Conservation (phyloP, 805 yeast species). For the Crinitomyces ghanaensis region DNA sequence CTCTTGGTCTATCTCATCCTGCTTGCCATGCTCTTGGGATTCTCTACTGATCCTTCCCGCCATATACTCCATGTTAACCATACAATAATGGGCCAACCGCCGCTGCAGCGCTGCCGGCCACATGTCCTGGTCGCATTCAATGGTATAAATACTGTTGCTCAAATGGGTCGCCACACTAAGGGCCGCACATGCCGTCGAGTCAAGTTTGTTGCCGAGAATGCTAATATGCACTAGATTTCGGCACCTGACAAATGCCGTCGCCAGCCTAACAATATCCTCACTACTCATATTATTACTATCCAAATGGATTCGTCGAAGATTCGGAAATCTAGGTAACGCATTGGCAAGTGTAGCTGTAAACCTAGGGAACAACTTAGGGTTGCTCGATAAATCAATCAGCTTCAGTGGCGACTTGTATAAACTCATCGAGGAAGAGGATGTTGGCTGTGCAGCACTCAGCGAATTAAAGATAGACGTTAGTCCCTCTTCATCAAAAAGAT, state of each 20-base stretch:
- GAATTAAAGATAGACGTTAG: conserved; percentile 39
- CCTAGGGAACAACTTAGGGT: conserved; percentile 55
- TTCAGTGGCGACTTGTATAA: conserved; percentile 41
- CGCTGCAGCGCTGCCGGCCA: conserved; percentile 56
- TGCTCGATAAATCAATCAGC: conserved; percentile 66
- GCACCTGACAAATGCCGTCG: conserved; percentile 63
- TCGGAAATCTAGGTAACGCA: conserved; percentile 56
- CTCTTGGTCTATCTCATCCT: conserved; percentile 28
- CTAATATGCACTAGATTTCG: conserved; percentile 56
- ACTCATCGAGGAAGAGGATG: too few relatives aligned
- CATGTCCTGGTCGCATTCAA: conserved; percentile 54
- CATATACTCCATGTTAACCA: conserved; percentile 50
- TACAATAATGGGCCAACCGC: conserved; percentile 63
- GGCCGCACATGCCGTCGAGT: conserved; percentile 50
- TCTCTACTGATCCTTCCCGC: conserved; percentile 17
- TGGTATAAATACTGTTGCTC: conserved; percentile 49
- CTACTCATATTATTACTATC: conserved; percentile 54
- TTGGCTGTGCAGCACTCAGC: conserved; percentile 41
- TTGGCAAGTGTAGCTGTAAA: conserved; percentile 46
- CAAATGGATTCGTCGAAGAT: conserved; percentile 54
- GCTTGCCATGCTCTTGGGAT: conserved; percentile 28
- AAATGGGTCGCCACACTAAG: conserved; percentile 59
- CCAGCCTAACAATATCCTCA: conserved; percentile 44
- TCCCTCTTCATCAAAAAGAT: conserved; percentile 32
- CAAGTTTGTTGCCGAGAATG: conserved; percentile 50